phyloP scores from a whole-genome alignment of 805 yeast species.

The Hanseniaspora jakobsenii region DNA sequence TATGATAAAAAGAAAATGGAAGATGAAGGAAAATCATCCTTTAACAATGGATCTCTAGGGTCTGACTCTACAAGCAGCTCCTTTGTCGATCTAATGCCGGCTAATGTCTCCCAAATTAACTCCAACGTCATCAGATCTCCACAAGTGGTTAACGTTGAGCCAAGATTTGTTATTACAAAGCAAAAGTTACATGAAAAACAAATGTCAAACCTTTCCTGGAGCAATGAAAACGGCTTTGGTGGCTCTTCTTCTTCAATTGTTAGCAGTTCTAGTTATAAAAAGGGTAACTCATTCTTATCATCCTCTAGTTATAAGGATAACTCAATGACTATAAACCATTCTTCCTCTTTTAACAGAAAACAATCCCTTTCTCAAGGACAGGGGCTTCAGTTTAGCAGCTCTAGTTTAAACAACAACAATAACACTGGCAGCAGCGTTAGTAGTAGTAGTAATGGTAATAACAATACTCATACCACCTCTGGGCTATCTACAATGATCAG shows the following conservation, averaged over 20 bases:
- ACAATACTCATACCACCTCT: too few species aligned
- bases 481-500: conserved; percentile 19
- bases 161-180: conserved; percentile 72
- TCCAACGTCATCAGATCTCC: conserved; percentile 66
- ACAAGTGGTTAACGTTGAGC: conserved; percentile 59
- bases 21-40: conserved; percentile 19
- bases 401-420: too few species aligned
- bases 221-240: conserved; percentile 10
- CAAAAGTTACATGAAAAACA: conserved; percentile 38
- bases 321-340: conserved; percentile 14
- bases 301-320: conserved; percentile 11
- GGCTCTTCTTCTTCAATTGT: conserved; percentile 4
- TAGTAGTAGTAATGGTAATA: too few species aligned
- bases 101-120: conserved; percentile 32
- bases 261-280: conserved; percentile 5
- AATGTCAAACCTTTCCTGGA: conserved; percentile 13
- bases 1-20: conserved; percentile 23
- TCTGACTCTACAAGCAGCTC: conserved; percentile 29
- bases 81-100: conserved; percentile 31
- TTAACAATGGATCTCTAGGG: conserved; percentile 24
- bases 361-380: not conserved
- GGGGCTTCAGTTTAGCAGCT: too few species aligned
- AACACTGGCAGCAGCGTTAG: not conserved
- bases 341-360: conserved; percentile 15
- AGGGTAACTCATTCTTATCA: not conserved